Conservation (phyloP, 1,139 yeast genomes). For the Trichomonascaceae sp. region DNA sequence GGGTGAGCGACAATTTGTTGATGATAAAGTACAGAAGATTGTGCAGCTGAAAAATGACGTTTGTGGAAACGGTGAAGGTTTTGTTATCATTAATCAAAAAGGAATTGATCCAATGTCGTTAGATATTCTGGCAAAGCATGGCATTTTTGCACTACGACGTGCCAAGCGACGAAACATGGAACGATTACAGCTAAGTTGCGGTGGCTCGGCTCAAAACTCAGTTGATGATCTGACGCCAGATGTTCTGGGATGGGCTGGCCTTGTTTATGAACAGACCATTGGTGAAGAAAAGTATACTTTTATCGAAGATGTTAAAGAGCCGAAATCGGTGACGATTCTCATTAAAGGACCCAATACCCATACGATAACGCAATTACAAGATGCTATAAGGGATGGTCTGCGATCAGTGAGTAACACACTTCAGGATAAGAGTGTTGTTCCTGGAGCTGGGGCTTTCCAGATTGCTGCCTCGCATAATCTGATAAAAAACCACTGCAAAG, state of each 20-base stretch:
- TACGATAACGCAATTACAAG: conserved; percentile 85
- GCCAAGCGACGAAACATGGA: conserved; percentile 99
- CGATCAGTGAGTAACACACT: conserved; percentile 91
- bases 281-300: conserved; percentile 98
- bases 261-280: conserved; percentile 83
- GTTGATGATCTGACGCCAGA: conserved; percentile 88
- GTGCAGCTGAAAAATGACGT: conserved; percentile 89
- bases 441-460: conserved; percentile 97
- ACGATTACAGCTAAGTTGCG: conserved; percentile 90
- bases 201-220: conserved; percentile 97
- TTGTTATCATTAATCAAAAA: conserved; percentile 95
- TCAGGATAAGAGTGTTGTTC: conserved; percentile 77
- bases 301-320: conserved; percentile 86
- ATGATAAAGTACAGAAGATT: conserved; percentile 85
- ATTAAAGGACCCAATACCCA: conserved; percentile 92
- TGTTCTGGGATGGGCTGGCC: conserved; percentile 85
- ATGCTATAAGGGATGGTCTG: conserved; percentile 94
- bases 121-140: conserved; percentile 88
- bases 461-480: conserved; percentile 73
- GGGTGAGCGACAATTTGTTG: conserved; percentile 90
- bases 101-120: conserved; percentile 99
- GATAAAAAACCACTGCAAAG: conserved; percentile 51
- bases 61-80: conserved; percentile 75
- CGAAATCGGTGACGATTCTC: conserved; percentile 84
- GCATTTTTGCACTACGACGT: conserved; percentile 89